Evolutionary conservation across 768 basidiomycete species (phyloP).

Genomic region (Cystobasidium tubakii): DNA sequence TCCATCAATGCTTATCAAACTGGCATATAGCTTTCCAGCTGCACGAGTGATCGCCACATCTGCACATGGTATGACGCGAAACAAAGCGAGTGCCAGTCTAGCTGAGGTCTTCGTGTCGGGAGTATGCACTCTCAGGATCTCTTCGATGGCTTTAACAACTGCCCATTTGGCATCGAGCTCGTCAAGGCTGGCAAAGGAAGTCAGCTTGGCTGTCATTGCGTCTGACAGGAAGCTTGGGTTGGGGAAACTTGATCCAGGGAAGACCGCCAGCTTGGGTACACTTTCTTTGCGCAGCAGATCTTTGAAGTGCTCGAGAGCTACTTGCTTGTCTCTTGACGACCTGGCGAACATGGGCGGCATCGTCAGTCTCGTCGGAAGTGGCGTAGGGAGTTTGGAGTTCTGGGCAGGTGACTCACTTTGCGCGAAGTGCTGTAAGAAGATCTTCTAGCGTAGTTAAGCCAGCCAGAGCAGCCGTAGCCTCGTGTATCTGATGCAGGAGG

Average conservation of each 20-base stretch:
- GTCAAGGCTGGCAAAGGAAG: neutral
- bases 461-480: neutral
- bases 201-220: neutral
- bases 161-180: constrained; percentile 15
- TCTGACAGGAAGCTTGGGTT: neutral
- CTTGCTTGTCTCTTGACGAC: neutral
- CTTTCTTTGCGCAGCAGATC: neutral
- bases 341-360: neutral
- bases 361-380: no score
- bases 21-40: neutral
- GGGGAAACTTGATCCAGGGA: neutral
- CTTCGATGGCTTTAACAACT: constrained; percentile 2
- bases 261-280: neutral
- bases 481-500: neutral
- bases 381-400: neutral
- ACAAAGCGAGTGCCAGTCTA: constrained; percentile 8
- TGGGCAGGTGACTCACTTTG: constrained; percentile 13
- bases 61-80: constrained; percentile 11
- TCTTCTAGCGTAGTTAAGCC: constrained; percentile 11
- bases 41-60: constrained; percentile 4
- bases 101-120: constrained; percentile 22
- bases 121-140: constrained; percentile 3
- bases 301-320: constrained; percentile 10
- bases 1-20: constrained; percentile 2
- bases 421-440: constrained; percentile 4